Evolutionary conservation across 1,139 yeast species (phyloP), one percentile per base, ranked within the genome.

Genomic region (Blastobotrys proliferans): DNA sequence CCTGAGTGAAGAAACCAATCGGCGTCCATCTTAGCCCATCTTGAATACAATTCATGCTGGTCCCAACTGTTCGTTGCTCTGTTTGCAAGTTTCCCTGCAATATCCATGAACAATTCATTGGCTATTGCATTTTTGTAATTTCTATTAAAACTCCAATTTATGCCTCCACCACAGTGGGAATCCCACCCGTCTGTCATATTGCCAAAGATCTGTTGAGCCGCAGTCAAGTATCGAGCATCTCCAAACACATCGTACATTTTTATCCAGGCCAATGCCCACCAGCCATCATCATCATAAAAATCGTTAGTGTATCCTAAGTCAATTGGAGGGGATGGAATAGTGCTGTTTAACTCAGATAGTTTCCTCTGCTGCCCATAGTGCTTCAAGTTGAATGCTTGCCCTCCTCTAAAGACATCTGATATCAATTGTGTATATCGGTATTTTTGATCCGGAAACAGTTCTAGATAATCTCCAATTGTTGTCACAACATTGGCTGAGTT

Each of bases 191-290:
- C 27, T 13, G 49, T 39, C 45, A 51, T 48, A 31, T 41, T 38
- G 18, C 40, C 41, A 35, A 48, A 48, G n/a, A 50, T 42, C 11
- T 43, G 24, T 14, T 33, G 26, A 3, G 53, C 51, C 3, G 49
- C 40, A 13, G 30, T 31, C 28, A 51, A 33, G 30, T 43, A 49
- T 18, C 30, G 20, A 1, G 11, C 20, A 24, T 48, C 37, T 10
- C 39, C 37, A 13, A 52, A 46, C 18, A 43, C 26, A 32, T 51
- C 54, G 26, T 44, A 50, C 14, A 45, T 45, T 6, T 31, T 28
- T 14, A 51, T 34, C 54, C 53, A 50, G 1, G 52, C 52, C 24
- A 44, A 34, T 6, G 47, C 53, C 52, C 52, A 51, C 54, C 54
- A 51, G 10, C 51, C 50, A 19, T 42, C 49, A 29, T 51, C 54